Percentiles rank a stretch among this genome's conserved stretches.
Conservation (phyloP, 2,329 filamentous ascomycete genomes). For the Talaromyces sp. region DNA sequence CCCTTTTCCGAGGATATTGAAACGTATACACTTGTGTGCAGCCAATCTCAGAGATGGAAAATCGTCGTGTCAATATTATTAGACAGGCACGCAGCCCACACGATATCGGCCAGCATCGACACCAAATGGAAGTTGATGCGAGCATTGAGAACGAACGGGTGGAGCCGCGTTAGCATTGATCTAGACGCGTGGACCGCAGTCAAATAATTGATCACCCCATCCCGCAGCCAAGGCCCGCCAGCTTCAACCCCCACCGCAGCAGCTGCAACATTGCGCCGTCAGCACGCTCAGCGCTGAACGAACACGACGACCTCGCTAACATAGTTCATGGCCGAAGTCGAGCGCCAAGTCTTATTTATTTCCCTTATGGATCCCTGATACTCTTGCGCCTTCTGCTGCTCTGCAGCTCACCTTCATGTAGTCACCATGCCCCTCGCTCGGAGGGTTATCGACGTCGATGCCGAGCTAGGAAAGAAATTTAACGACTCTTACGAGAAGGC, state of each 20-base stretch:
- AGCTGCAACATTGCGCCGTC: neutral
- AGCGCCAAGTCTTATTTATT: neutral
- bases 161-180: neutral
- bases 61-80: neutral
- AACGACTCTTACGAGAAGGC: constrained; percentile 53
- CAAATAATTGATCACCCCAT: neutral
- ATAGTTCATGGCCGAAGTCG: neutral
- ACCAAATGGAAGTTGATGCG: neutral
- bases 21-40: neutral
- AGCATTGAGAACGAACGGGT: neutral
- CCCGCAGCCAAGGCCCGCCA: neutral
- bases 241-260: neutral
- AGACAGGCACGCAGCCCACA: neutral
- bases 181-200: neutral
- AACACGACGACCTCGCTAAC: constrained; percentile 7
- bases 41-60: neutral
- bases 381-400: constrained; percentile 9
- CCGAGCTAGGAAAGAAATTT: constrained; percentile 59
- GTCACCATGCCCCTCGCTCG: constrained; percentile 36
- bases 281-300: neutral
- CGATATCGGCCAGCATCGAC: neutral
- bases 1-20: neutral
- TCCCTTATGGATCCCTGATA: constrained; percentile 18
- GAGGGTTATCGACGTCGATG: constrained; percentile 49
- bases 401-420: constrained; percentile 4